Percentiles rank a stretch among this genome's conserved stretches.
Evolutionary conservation across 2,329 filamentous ascomycete species (phyloP).

Genomic region (Coniochaeta sp.): DNA sequence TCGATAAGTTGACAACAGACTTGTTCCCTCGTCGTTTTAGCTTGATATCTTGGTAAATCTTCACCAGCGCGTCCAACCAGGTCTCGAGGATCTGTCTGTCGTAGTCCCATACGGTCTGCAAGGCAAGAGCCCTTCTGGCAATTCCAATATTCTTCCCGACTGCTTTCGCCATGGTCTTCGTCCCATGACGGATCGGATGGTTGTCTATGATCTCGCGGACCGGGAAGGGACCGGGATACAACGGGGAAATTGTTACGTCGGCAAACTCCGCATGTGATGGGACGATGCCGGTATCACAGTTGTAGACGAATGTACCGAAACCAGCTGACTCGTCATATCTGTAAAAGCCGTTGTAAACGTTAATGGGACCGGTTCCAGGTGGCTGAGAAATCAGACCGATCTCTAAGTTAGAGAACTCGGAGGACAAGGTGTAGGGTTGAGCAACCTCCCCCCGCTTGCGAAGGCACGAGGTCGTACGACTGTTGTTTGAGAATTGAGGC

Average conservation of each 20-base stretch:
- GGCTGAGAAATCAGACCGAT: background rate
- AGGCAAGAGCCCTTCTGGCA: background rate
- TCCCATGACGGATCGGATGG: background rate
- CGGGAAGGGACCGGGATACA: slow-evolving; percentile 1
- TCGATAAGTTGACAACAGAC: slow-evolving; percentile 3
- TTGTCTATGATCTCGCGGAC: background rate
- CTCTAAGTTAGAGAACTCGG: background rate
- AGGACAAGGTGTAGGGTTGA: background rate
- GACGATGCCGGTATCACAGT: background rate
- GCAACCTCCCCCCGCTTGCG: background rate
- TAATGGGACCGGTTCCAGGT: background rate
- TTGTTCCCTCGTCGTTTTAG: slow-evolving; percentile 1
- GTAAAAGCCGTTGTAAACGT: background rate
- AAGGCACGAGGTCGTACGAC: too few relatives aligned
- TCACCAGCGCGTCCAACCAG: background rate
- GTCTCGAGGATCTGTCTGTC: background rate
- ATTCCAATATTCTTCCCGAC: background rate
- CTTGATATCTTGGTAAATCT: slow-evolving; percentile 5
- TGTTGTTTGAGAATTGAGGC: too few relatives aligned
- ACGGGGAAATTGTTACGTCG: background rate
- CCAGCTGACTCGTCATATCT: background rate
- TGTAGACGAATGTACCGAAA: background rate
- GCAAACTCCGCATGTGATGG: background rate
- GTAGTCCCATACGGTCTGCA: background rate
- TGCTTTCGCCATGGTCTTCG: background rate